A percentile compares a stretch with the other conserved stretches of the same genome.
Evolutionary conservation across 2,329 filamentous ascomycete genomes (phyloP).

Genomic region (Corynespora cassiicola): DNA sequence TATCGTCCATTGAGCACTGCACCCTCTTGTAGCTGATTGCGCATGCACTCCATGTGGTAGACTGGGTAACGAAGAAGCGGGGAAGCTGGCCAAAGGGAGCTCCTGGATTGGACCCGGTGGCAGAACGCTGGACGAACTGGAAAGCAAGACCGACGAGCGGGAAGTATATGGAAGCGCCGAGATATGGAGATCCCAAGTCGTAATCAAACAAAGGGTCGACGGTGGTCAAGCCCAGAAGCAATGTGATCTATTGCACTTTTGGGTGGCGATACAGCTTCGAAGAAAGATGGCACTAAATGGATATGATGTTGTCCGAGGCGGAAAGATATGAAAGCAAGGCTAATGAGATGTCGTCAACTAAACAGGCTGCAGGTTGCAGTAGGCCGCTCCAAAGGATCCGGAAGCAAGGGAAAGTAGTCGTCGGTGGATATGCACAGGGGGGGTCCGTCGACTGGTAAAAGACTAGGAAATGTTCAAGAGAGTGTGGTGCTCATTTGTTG

Average conservation of each 20-base stretch:
- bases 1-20: conserved; percentile 88
- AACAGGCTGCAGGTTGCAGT: conserved; percentile 30
- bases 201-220: conserved; percentile 43
- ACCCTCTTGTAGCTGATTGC: conserved; percentile 79
- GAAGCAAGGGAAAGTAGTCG: conserved; percentile 37
- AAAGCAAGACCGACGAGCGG: conserved; percentile 22
- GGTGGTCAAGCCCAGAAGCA: conserved; percentile 40
- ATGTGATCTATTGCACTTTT: conserved; percentile 49
- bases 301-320: conserved; percentile 30
- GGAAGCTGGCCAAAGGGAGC: conserved; percentile 32
- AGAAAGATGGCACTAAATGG: conserved; percentile 45
- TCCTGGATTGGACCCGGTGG: conserved; percentile 46
- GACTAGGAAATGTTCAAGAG: conserved; percentile 50
- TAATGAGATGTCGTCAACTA: conserved; percentile 37
- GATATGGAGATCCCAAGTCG: conserved; percentile 30
- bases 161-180: conserved; percentile 27
- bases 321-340: conserved; percentile 21
- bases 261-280: conserved; percentile 32
- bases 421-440: conserved; percentile 49
- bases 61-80: conserved; percentile 17
- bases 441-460: conserved; percentile 44
- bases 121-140: conserved; percentile 31
- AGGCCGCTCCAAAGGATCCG: conserved; percentile 32
- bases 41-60: conserved; percentile 79
- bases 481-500: conserved; percentile 53